Evolutionary conservation across 345 rosid genomes (phyloP), one percentile per base, ranked within the genome.

Genomic region (Lenwebbia sp.): DNA sequence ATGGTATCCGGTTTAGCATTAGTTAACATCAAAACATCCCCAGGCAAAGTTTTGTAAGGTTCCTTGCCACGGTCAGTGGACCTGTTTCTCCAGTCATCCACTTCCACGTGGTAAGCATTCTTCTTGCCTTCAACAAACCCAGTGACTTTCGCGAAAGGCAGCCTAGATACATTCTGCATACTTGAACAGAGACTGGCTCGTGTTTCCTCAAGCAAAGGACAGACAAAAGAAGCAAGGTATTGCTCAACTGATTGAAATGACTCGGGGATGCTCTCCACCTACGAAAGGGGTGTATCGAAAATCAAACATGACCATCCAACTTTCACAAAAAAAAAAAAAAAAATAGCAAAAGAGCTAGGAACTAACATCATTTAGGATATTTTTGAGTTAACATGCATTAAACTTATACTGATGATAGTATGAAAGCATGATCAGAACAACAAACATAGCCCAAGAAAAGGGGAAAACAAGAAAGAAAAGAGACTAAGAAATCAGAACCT

Each of bases 131-230:
- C 15, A 19, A n/a, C 25, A 25, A 83, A 56, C 28, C 41, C 7
- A 10, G 33, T 54, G 25, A 88, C 82, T 75, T 83, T 41, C n/a
- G 88, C 86, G 12, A 53, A 83, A 28, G 86, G 88, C 30, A 82
- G 85, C 33, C 47, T 70, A n/a, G 88, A 52, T 65, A 88, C 83
- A 5, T 33, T 57, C 40, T 86, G 62, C 51, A 88, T 15, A 54
- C 88, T 85, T 17, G 87, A 86, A 83, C 70, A 40, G 14, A 88
- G 85, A 19, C 83, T 44, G 5, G 88, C 87, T 82, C 90, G 84
- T 25, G 85, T 84, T 54, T 88, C 90, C 81, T 88, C 90, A 47
- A 88, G 37, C 57, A 88, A 75, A 25, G 90, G 89, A 76, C 49
- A 44, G 25, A 40, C 9, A 49, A 51, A 89, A 14, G 82, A 85